phyloP scores from a whole-genome alignment of 2,329 filamentous ascomycete species.

The Exophiala xenobiotica region DNA sequence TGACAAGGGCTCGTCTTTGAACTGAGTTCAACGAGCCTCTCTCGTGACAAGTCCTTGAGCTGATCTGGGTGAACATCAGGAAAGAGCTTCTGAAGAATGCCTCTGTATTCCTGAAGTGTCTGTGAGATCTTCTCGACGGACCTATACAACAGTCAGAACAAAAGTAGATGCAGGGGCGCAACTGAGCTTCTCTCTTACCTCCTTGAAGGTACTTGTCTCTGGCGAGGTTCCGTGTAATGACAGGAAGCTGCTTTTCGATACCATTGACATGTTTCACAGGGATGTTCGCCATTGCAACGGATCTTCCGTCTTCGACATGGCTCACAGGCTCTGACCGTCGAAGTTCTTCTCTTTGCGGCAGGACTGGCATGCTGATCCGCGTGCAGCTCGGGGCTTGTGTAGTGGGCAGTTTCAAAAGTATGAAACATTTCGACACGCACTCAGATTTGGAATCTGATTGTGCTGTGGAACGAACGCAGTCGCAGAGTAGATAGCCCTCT shows the following conservation, averaged over 20 bases:
- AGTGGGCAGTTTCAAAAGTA: slow-evolving; percentile 44
- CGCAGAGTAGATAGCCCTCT: neutral
- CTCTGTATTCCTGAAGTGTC: slow-evolving; percentile 64
- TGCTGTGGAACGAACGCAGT: neutral
- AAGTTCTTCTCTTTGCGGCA: slow-evolving; percentile 40
- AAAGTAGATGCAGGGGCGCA: slow-evolving; percentile 6
- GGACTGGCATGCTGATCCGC: slow-evolving; percentile 32
- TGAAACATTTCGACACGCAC: slow-evolving; percentile 38
- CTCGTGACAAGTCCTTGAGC: slow-evolving; percentile 55
- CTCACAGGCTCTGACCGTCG: slow-evolving; percentile 60
- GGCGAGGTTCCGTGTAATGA: slow-evolving; percentile 77
- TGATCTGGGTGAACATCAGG: slow-evolving; percentile 57
- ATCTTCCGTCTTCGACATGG: slow-evolving; percentile 81
- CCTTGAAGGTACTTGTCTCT: slow-evolving; percentile 72
- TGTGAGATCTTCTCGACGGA: slow-evolving; percentile 65
- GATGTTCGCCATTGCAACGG: slow-evolving; percentile 76
- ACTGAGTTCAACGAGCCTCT: slow-evolving; percentile 60
- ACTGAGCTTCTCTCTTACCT: slow-evolving; percentile 67
- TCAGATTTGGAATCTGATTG: neutral
- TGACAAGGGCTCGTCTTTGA: slow-evolving; percentile 46
- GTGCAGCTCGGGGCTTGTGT: slow-evolving; percentile 34
- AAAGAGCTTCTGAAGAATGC: slow-evolving; percentile 62
- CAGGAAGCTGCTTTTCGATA: slow-evolving; percentile 77
- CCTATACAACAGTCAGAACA: slow-evolving; percentile 36
- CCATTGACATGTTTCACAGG: slow-evolving; percentile 78